Percentiles rank a stretch among this genome's conserved stretches.
Conservation (phyloP, 352 stramenopile genomes). For the Phytophthora palmivora region DNA sequence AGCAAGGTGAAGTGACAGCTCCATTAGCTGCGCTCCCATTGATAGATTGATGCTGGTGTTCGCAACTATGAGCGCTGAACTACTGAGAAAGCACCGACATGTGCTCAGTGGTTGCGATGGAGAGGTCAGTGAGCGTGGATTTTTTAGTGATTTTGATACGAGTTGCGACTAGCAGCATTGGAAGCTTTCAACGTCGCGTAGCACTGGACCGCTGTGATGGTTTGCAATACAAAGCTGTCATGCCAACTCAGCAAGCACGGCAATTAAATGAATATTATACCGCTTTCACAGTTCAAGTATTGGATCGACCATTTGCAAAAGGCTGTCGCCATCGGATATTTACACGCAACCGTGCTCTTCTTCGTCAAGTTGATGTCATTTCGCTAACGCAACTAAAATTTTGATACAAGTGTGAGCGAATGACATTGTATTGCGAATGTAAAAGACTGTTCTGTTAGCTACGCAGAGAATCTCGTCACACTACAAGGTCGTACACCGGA, state of each 20-base stretch:
- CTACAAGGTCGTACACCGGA: background rate
- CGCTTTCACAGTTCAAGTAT: constrained; percentile 33
- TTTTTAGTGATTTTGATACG: constrained; percentile 26
- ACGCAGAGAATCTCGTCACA: constrained; percentile 16
- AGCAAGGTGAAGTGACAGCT: background rate
- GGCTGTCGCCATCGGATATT: too few species aligned
- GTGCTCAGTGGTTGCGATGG: constrained; percentile 5
- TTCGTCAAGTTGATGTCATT: background rate
- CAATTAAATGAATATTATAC: constrained; percentile 16
- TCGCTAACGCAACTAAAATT: too few species aligned
- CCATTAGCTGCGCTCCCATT: constrained; percentile 1
- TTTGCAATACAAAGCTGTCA: constrained; percentile 4
- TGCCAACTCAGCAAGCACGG: too few species aligned
- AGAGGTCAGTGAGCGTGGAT: constrained; percentile 7
- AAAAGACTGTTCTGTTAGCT: constrained; percentile 20
- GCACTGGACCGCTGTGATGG: constrained; percentile 2
- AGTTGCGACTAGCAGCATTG: constrained; percentile 28
- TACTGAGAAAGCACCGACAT: constrained; percentile 30
- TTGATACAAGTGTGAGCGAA: background rate
- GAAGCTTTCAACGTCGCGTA: constrained; percentile 47
- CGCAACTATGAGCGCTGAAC: background rate
- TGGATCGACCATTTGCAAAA: constrained; percentile 34
- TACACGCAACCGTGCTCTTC: too few species aligned
- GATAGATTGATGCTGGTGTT: background rate
- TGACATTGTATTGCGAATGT: constrained; percentile 20